Percentiles rank a stretch among this genome's conserved stretches.
Evolutionary conservation across 805 yeast species (phyloP).

Genomic region (Candida orba): DNA sequence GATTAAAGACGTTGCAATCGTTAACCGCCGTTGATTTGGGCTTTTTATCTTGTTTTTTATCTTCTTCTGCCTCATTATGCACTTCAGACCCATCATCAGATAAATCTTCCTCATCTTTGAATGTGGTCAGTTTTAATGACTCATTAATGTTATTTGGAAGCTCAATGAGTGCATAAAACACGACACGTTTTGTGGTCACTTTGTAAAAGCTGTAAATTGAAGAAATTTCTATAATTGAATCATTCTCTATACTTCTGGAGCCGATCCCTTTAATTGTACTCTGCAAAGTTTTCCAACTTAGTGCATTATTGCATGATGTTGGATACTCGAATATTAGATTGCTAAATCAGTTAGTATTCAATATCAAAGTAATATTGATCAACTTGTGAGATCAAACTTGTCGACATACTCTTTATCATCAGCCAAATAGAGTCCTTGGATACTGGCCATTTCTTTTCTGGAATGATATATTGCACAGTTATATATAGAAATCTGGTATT

Average conservation of each 20-base stretch:
- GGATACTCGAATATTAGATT: constrained; percentile 33
- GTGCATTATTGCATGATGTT: constrained; percentile 24
- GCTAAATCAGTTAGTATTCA: constrained; percentile 13
- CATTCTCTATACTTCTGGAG: constrained; percentile 15
- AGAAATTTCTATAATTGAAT: constrained; percentile 17
- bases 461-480: neutral
- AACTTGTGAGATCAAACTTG: neutral
- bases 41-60: neutral
- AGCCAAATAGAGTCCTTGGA: constrained; percentile 33
- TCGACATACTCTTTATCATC: constrained; percentile 32
- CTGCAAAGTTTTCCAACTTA: constrained; percentile 24
- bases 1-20: constrained; percentile 29
- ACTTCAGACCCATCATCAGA: neutral
- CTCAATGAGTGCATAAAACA: constrained; percentile 15
- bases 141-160: constrained; percentile 5
- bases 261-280: constrained; percentile 17
- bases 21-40: neutral
- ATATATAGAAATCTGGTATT: no score
- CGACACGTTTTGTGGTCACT: constrained; percentile 10
- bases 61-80: neutral
- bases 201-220: constrained; percentile 14
- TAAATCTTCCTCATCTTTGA: constrained; percentile 9
- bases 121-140: constrained; percentile 12
- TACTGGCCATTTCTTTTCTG: constrained; percentile 22
- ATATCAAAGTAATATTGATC: no score